A percentile compares a stretch with the other conserved stretches of the same genome.
Conservation (phyloP, 1,284 basidiomycete genomes). For the Lentinula novae-zelandiae region DNA sequence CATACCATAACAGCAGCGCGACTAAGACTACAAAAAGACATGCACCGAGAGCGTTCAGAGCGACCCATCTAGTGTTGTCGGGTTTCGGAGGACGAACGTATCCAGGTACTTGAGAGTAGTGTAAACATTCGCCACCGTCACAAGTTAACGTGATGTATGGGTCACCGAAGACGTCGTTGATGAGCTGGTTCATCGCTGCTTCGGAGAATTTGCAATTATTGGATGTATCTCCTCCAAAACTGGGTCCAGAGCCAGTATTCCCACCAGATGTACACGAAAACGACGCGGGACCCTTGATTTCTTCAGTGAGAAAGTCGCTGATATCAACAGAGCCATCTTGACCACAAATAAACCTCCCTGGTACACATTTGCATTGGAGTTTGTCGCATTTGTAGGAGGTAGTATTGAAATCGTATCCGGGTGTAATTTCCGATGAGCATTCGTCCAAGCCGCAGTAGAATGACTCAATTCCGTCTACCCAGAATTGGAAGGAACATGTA, state of each 20-base stretch:
- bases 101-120: slow-evolving; percentile 92
- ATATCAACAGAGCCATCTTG: slow-evolving; percentile 96
- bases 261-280: slow-evolving; percentile 78
- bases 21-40: slow-evolving; percentile 63
- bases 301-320: slow-evolving; percentile 85
- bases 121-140: slow-evolving; percentile 89
- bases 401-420: slow-evolving; percentile 65
- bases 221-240: background rate
- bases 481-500: slow-evolving; percentile 95
- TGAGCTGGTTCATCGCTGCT: slow-evolving; percentile 93
- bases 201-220: slow-evolving; percentile 87
- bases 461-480: slow-evolving; percentile 91
- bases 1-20: slow-evolving; percentile 77
- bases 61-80: slow-evolving; percentile 79
- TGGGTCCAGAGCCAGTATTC: background rate
- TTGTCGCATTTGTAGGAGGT: slow-evolving; percentile 79
- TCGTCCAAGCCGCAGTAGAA: slow-evolving; percentile 88
- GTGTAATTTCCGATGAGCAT: slow-evolving; percentile 51
- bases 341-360: slow-evolving; percentile 91
- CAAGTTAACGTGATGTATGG: slow-evolving; percentile 86
- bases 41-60: slow-evolving; percentile 78
- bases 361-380: slow-evolving; percentile 89
- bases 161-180: slow-evolving; percentile 93
- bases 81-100: slow-evolving; percentile 77
- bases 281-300: slow-evolving; percentile 87